A percentile compares a stretch with the other conserved stretches of the same genome.
These are phyloP conservation scores for Leishmania turanica DNA, from an alignment of 208 protist species.

Conservation along the genomic window DNA sequence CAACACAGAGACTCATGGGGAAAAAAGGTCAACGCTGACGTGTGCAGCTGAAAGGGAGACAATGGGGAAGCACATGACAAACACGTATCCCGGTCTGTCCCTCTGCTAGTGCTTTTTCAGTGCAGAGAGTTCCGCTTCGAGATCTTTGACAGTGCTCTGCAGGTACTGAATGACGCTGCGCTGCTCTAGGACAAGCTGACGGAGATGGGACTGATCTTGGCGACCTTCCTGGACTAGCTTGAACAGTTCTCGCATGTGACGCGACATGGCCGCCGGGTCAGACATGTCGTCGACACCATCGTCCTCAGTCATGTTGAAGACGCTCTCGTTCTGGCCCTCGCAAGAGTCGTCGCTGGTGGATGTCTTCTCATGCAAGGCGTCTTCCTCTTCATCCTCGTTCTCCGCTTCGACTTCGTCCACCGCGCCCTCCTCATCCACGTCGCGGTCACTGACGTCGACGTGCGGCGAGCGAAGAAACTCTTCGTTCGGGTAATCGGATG, in stretches of 20 bases:
- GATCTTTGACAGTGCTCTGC: conserved; percentile 19
- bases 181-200: conserved; percentile 33
- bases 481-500: neutral
- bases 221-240: conserved; percentile 43
- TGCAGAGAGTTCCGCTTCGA: conserved; percentile 26
- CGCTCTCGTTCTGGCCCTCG: conserved; percentile 47
- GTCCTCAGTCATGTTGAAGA: conserved; percentile 41
- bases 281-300: conserved; percentile 33
- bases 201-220: conserved; percentile 33
- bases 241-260: conserved; percentile 42
- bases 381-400: conserved; percentile 32
- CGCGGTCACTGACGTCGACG: neutral
- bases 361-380: conserved; percentile 20
- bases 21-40: neutral
- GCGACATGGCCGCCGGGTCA: conserved; percentile 25
- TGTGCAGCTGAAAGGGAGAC: neutral
- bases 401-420: conserved; percentile 26
- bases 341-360: conserved; percentile 31
- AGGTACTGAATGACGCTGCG: conserved; percentile 30
- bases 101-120: conserved; percentile 29
- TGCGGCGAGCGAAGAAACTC: neutral
- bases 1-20: neutral
- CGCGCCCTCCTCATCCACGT: conserved; percentile 21
- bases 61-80: neutral
- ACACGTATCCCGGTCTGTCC: neutral